These are phyloP conservation scores for Exophiala bonariae DNA, from an alignment of 2,329 filamentous ascomycete genomes.

Conservation along the genomic window DNA sequence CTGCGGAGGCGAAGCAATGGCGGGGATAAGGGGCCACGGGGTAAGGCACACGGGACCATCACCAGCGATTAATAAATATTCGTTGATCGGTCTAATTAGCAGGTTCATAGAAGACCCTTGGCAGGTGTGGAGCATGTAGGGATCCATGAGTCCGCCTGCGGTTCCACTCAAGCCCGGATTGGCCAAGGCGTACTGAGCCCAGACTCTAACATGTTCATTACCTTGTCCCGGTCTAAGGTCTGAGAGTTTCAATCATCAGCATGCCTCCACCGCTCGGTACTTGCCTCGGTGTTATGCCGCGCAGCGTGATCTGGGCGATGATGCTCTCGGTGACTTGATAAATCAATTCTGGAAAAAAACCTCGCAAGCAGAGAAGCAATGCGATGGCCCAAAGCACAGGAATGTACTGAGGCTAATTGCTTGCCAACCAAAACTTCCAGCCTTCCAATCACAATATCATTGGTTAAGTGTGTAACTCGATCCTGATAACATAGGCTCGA, in stretches of 20 bases:
- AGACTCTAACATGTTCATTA: conserved; percentile 2
- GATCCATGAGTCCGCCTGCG: conserved; percentile 4
- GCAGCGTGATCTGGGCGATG: conserved; percentile 1
- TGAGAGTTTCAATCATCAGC: conserved; percentile 1
- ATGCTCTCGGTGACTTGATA: conserved; percentile 7
- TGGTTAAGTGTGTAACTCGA: conserved; percentile 5
- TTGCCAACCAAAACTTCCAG: conserved; percentile 4
- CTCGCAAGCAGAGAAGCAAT: conserved; percentile 1
- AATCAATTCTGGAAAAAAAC: conserved; percentile 2
- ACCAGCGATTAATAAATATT: conserved; percentile 4
- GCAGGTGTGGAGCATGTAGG: conserved; percentile 3
- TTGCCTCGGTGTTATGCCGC: conserved; percentile 3
- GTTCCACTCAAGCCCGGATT: conserved; percentile 5
- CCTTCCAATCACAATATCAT: conserved; percentile 4
- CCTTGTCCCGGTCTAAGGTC: conserved; percentile 2
- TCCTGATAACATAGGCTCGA: conserved; percentile 1
- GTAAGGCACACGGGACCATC: conserved; percentile 4
- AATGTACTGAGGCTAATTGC: conserved; percentile 4
- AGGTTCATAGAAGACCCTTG: conserved; percentile 2
- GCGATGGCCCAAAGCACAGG: conserved; percentile 3
- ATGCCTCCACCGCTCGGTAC: conserved; percentile 2
- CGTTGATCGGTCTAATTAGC: conserved; percentile 4
- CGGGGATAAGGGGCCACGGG: background rate
- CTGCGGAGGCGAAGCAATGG: conserved; percentile 3
- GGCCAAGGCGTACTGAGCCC: conserved; percentile 2